A percentile compares a stretch with the other conserved stretches of the same genome.
These are phyloP conservation scores for Blastobotrys petasosporus DNA, from an alignment of 1,139 yeast species.

Conservation along the genomic window DNA sequence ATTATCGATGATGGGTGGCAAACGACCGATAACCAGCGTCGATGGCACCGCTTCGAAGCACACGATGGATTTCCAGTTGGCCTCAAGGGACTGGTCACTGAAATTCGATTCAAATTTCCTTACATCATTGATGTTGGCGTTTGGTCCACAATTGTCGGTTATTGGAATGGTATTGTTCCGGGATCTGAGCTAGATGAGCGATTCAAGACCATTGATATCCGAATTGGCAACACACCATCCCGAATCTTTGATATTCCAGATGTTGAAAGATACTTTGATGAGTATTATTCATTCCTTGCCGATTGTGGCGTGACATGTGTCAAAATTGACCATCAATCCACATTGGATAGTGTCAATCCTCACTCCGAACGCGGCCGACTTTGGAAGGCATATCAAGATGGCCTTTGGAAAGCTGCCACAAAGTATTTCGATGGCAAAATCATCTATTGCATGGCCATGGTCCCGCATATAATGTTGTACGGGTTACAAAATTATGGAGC, in stretches of 20 bases:
- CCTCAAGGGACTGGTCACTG: constrained; percentile 23
- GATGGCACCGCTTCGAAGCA: constrained; percentile 22
- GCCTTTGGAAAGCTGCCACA: constrained; percentile 23
- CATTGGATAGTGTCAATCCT: constrained; percentile 23
- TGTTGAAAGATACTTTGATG: constrained; percentile 22
- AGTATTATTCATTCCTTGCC: constrained; percentile 26
- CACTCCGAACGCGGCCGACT: constrained; percentile 19
- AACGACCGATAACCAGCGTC: constrained; percentile 21
- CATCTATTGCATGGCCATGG: constrained; percentile 32
- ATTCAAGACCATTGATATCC: constrained; percentile 17
- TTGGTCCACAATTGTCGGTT: constrained; percentile 32
- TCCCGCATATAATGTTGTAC: constrained; percentile 25
- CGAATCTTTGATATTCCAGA: constrained; percentile 16
- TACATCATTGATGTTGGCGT: constrained; percentile 30
- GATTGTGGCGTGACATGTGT: constrained; percentile 27
- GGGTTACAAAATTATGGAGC: constrained; percentile 15
- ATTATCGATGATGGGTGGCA: constrained; percentile 35
- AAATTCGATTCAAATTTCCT: constrained; percentile 24
- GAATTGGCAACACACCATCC: constrained; percentile 4
- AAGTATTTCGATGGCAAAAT: constrained; percentile 26
- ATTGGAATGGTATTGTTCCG: constrained; percentile 31
- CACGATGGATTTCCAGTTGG: constrained; percentile 28
- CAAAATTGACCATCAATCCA: constrained; percentile 31
- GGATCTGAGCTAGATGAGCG: constrained; percentile 21
- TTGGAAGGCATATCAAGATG: constrained; percentile 24